Base-by-base conservation (phyloP, 148 eudicot genomes). In the Rhododendron henanense region DNA sequence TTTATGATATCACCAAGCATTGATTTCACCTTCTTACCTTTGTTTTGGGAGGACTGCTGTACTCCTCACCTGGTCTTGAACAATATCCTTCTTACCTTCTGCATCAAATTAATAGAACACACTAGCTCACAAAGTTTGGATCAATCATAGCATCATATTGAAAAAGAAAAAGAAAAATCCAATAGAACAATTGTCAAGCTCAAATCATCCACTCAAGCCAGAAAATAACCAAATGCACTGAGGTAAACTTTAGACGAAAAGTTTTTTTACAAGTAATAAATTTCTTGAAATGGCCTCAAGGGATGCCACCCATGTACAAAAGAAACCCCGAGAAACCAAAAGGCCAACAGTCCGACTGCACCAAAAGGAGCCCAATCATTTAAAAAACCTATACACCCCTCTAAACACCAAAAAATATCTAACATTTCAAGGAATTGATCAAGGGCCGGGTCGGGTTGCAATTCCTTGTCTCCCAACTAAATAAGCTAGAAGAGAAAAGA, bases 11-110 rank as follows among this genome's bases (percentile, higher is more conserved):
- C 44, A 21, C 55, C 51, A 76, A n/a, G 28, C 81, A 86, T 84
- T 84, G 85, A 87, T 28, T 85, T 90, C 91, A 87, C 88, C 83
- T 86, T 63, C 83, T 90, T 91, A 96, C 99, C 98, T 91, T 90
- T 84, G 89, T 86, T 84, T 88, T 81, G 85, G 81, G 65, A 75
- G 79, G 73, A 65, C 81, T 41, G 83, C 47, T 65, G 86, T 84
- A 83, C 89, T 89, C 82, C 78, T 91, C 25, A 79, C 86, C 87
- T 86, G 85, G 73, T 86, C 91, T 87, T 90, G 92, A 84, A 73
- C 87, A 63, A 59, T 90, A 88, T 81, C 88, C 61, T 86, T 77
- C 41, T 48, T 88, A 73, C 51, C 88, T 88, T 89, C 96, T 96
- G 88, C 90, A 90, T 63, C n/a, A 86, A 90, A 86, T 47, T 55